Evolutionary conservation across 345 rosid species (phyloP).

Genomic region (Erysimum cheiranthoides): DNA sequence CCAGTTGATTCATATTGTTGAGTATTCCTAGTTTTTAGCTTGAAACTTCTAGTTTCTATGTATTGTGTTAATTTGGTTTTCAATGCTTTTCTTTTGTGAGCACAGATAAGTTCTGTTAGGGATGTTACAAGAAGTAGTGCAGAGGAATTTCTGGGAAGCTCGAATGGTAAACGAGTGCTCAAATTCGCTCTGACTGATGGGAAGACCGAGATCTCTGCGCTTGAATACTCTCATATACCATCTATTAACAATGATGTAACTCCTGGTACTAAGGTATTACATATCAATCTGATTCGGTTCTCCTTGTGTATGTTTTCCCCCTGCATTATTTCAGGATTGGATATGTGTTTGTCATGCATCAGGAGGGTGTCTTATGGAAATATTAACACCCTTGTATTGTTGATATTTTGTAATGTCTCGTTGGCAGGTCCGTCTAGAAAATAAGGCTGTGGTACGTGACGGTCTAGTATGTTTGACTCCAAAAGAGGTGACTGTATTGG

Average conservation of each 20-base stretch:
- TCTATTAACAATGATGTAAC: constrained; percentile 61
- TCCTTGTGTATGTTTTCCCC: background rate
- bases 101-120: constrained; percentile 68
- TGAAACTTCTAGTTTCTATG: too few relatives aligned
- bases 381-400: background rate
- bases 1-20: background rate
- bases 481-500: constrained; percentile 65
- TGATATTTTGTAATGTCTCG: constrained; percentile 3
- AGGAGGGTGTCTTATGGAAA: constrained; percentile 13
- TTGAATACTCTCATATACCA: constrained; percentile 70
- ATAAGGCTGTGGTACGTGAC: constrained; percentile 61
- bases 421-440: constrained; percentile 81
- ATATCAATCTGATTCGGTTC: background rate
- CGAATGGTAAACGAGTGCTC: constrained; percentile 61
- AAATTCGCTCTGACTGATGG: constrained; percentile 78
- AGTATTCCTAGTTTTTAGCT: too few relatives aligned
- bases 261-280: constrained; percentile 87
- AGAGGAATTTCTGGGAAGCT: constrained; percentile 57
- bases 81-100: constrained; percentile 14
- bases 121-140: constrained; percentile 76
- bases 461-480: constrained; percentile 78
- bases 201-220: constrained; percentile 64
- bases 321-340: background rate
- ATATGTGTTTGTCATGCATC: constrained; percentile 5
- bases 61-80: background rate